phyloP scores from a whole-genome alignment of 306 rosid genomes.

The Arachis stenosperma region DNA sequence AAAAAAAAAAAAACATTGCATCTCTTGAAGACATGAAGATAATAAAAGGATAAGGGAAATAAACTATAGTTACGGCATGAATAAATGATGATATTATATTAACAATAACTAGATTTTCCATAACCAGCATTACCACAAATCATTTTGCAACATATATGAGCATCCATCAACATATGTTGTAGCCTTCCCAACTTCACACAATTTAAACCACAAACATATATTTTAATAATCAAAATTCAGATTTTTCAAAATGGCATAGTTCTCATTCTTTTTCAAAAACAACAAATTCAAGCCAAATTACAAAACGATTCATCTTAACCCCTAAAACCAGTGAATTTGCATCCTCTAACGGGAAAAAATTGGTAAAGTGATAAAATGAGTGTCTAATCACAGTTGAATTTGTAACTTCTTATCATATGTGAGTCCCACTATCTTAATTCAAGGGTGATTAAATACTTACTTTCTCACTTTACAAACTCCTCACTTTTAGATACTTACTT shows the following conservation, averaged over 20 bases:
- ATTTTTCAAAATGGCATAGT: neutral
- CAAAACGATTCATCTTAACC: neutral
- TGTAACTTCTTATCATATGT: too few relatives aligned
- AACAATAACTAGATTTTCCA: neutral
- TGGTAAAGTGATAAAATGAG: too few relatives aligned
- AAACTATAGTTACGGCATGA: slow-evolving; percentile 6
- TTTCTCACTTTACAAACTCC: too few relatives aligned
- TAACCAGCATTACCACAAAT: slow-evolving; percentile 1
- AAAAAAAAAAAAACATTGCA: slow-evolving; percentile 7
- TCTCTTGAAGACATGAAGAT: slow-evolving; percentile 4
- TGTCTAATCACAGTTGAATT: too few relatives aligned
- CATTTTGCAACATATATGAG: neutral
- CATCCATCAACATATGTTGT: neutral
- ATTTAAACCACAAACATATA: slow-evolving; percentile 12
- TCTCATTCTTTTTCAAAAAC: neutral
- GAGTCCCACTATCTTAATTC: too few relatives aligned
- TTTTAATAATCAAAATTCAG: neutral
- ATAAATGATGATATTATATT: neutral
- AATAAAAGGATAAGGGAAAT: neutral
- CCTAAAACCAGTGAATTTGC: neutral
- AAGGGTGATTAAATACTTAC: too few relatives aligned
- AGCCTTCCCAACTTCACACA: neutral
- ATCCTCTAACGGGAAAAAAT: too few relatives aligned
- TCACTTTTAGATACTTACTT: too few relatives aligned
- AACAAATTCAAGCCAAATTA: neutral